Evolutionary conservation across 768 basidiomycete genomes (phyloP).

Genomic region (Xanthoconium stramineum): DNA sequence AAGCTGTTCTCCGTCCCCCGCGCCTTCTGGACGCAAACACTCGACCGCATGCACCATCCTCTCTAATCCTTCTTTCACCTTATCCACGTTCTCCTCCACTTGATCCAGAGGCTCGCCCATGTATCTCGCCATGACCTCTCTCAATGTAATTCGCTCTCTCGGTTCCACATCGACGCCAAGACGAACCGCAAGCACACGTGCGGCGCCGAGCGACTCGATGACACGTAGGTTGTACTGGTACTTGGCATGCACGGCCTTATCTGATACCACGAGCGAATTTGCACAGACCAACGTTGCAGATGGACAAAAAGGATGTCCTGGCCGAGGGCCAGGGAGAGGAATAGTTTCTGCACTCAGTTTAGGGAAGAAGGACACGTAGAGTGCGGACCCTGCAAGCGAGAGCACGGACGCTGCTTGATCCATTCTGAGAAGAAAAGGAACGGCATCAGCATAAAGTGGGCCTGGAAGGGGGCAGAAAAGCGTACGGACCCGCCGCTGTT

Average conservation of each 20-base stretch:
- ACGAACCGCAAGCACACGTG: constrained; percentile 63
- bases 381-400: constrained; percentile 62
- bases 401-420: constrained; percentile 91
- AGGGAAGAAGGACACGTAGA: constrained; percentile 83
- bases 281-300: constrained; percentile 28
- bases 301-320: constrained; percentile 21
- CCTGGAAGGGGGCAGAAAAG: neutral
- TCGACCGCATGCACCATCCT: constrained; percentile 47
- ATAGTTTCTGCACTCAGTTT: constrained; percentile 62
- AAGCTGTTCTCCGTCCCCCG: constrained; percentile 39
- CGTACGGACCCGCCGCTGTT: constrained; percentile 70
- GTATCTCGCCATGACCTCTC: constrained; percentile 63
- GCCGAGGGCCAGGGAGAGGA: constrained; percentile 47
- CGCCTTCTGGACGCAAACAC: constrained; percentile 45
- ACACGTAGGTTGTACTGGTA: constrained; percentile 86
- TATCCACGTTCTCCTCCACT: constrained; percentile 39
- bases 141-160: constrained; percentile 52
- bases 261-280: constrained; percentile 69
- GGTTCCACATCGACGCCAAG: constrained; percentile 45
- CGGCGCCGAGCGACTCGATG: constrained; percentile 83
- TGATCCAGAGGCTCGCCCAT: constrained; percentile 41
- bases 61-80: constrained; percentile 47
- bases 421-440: constrained; percentile 49
- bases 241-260: constrained; percentile 76
- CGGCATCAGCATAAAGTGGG: constrained; percentile 6